Evolutionary conservation across 345 rosid genomes (phyloP), one percentile per base, ranked within the genome.

Genomic region (Carallia pectinifolia): DNA sequence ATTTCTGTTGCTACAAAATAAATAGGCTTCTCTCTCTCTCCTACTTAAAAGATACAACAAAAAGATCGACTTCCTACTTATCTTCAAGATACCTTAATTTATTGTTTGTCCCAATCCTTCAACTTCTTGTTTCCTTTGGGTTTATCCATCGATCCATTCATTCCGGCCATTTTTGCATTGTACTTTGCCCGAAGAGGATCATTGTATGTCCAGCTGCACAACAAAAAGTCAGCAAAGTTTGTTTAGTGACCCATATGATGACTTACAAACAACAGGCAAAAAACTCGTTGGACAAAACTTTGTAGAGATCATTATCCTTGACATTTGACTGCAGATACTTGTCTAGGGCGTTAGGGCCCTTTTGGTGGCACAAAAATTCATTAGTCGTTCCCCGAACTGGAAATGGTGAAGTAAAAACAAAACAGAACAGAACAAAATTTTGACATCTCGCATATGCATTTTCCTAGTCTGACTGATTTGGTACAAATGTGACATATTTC

Each of bases 61-160:
- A 7, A 19, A 29, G 40, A 23, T 7, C 39, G 37, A 7, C 55
- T 19, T 39, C 56, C 15, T 34, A 4, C 16, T 27, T 36, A 31
- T 23, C n/a, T 1, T 3, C 27, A 17, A 55, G 44, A 64, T 12
- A 23, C 53, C n/a, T 16, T 19, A 39, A 38, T 29, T 53, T 23
- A 73, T 7, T 53, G 61, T 5, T 50, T 65, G 30, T 81, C 87
- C 91, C 91, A 87, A 66, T 85, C 91, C 79, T 89, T 89, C 82
- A 89, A 75, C 81, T 85, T 90, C 87, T 85, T 88, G 84, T 85
- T 90, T 74, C 93, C 96, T 76, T 79, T 85, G 55, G 91, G 96
- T 85, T 84, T 90, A 12, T 71, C 80, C 19, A 90, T 83, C 4
- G 90, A 81, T 19, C 80, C 83, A 76, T 86, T 82, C 87, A 90